These are phyloP conservation scores for Hortaea sp. DNA, from an alignment of 2,329 filamentous ascomycete genomes.

Conservation along the genomic window DNA sequence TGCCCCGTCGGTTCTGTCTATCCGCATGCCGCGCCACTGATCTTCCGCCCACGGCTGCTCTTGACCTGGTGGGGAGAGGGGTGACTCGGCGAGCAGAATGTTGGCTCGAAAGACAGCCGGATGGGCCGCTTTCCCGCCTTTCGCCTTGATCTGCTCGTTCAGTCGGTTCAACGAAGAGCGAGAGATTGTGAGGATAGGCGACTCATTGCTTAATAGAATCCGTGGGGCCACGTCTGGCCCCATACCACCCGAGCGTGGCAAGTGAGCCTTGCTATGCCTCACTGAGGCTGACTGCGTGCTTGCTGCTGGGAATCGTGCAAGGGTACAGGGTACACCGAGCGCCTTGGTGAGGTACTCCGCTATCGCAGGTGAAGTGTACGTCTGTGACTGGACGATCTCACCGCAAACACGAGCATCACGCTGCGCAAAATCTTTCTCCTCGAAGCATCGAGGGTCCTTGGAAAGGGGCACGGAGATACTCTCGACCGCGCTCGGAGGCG, in stretches of 20 bases:
- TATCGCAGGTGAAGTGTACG: conserved; percentile 57
- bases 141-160: conserved; percentile 59
- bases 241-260: conserved; percentile 34
- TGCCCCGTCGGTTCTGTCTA: conserved; percentile 44
- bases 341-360: conserved; percentile 67
- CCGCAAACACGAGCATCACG: conserved; percentile 67
- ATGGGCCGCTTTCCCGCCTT: conserved; percentile 54
- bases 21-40: conserved; percentile 56
- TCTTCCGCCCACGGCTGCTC: conserved; percentile 69
- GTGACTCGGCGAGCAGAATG: conserved; percentile 57
- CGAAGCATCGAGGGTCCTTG: conserved; percentile 51
- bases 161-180: conserved; percentile 67
- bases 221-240: conserved; percentile 33
- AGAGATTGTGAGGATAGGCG: conserved; percentile 78
- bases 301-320: conserved; percentile 68
- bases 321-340: conserved; percentile 67
- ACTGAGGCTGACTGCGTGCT: conserved; percentile 46
- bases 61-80: conserved; percentile 30
- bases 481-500: conserved; percentile 23
- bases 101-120: conserved; percentile 81
- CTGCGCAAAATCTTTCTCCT: conserved; percentile 18
- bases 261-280: conserved; percentile 62
- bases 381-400: conserved; percentile 60
- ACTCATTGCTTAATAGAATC: conserved; percentile 84
- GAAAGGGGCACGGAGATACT: conserved; percentile 50